Base-by-base conservation (phyloP, 1,284 basidiomycete genomes). In the Polyporus tsugae region DNA sequence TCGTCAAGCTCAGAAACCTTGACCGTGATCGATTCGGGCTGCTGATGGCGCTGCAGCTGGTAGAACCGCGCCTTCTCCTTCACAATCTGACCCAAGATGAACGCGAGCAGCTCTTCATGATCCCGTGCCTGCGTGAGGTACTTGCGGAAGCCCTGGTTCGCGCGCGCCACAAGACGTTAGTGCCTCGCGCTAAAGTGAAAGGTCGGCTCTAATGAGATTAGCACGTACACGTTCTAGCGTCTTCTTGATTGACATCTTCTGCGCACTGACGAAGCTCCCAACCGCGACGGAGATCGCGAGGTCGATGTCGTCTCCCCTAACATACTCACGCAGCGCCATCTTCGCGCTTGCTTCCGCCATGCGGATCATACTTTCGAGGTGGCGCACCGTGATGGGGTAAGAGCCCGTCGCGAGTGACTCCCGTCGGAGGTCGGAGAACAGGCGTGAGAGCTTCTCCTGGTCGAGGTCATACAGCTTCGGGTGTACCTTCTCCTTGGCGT, bases 261-360 rank as follows among this genome's bases (percentile, higher is more conserved):
- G 98, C 22, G 97, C 95, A 74, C 83, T 96, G 67, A 99, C 95
- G 80, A 99, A 99, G 81, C 94, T 96, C 68, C 93, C 92, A 35
- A 99, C 91, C 2, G 95, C 94, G 46, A 98, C 96, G 72, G 95
- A 95, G 74, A 99, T 99, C 2, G 98, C 97, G 63, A 99, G 83
- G 79, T 99, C 97, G 75, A 99, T 97, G 79, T 99, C 98, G 80
- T 99, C 98, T 15, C 91, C 86, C 49, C 98, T 90, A 60, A 99
- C 98, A 77, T 95, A 98, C 80, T 99, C 98, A 62, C 98, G 88
- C 71, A 99, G 84, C 68, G 97, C 93, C 97, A 99, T 99, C 86
- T 98, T 98, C 58, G 97, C 98, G 75, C 94, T 96, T 17, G 98
- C 97, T 80, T 99, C 97, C 1, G 96, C 90, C 98, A 99, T 99